Evolutionary conservation across 495 filamentous ascomycete species (phyloP), one percentile per base, ranked within the genome.

Genomic region (Haplographium delicatum): DNA sequence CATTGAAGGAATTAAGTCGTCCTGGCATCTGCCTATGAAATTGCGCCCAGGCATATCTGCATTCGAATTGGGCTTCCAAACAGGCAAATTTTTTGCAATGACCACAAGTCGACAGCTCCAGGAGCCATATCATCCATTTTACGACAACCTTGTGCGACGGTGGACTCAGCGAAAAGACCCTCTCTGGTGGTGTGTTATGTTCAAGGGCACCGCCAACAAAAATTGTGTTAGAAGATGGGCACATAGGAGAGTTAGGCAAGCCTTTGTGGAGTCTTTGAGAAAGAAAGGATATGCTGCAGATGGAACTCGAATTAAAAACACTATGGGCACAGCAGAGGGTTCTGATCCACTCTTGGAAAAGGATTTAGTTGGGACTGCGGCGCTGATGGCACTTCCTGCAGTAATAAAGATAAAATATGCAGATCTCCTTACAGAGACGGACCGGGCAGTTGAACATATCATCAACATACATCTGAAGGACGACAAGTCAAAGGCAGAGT

Each of bases 191-290:
- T 65, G 64, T 19, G 61, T 69, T 1, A 60, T 65, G 6, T 25
- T 37, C 10, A 50, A 27, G 42, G 51, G 25, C 23, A 60, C 47
- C 5, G 72, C 39, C 15, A 63, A 50, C 23, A 73, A 69, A 22
- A 64, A 68, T 13, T 74, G 81, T 34, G 74, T 88, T 13, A 72
- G 80, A 33, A 72, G 63, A 4, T 76, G 68, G 71, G 65, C 67
- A 6, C 62, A 59, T 23, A 72, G 74, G 58, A 72, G 75, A 63
- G 33, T 81, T 8, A 63, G 69, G 26, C 58, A 65, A 16, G 83
- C 83, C 0, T 69, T 91, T 30, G 54, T 52, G 42, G 68, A 78
- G 40, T 76, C 74, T 15, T 65, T 90, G 54, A 71, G 64, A 50
- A 70, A 62, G 26, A 70, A 64, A 41, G 83, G 83, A 1, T 82